These are phyloP conservation scores for Pholiota adiposa DNA, from an alignment of 1,284 basidiomycete species.

Conservation along the genomic window DNA sequence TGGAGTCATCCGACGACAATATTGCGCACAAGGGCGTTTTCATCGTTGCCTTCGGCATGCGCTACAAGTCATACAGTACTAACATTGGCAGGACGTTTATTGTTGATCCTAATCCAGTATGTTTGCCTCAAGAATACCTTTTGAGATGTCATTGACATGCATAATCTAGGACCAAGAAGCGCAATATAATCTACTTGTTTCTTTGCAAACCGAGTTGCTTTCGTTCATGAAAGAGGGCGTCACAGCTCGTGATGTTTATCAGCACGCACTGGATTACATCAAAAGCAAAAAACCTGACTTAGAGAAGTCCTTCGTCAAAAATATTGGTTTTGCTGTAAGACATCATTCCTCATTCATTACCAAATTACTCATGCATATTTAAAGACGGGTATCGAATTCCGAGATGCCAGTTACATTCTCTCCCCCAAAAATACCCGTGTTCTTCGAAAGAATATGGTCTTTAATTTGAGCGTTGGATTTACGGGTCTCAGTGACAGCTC, in stretches of 20 bases:
- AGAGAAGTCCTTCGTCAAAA: slow-evolving; percentile 87
- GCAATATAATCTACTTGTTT: slow-evolving; percentile 80
- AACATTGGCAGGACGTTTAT: slow-evolving; percentile 94
- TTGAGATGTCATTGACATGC: slow-evolving; percentile 4
- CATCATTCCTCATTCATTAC: neutral
- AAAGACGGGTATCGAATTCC: slow-evolving; percentile 93
- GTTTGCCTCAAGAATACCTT: slow-evolving; percentile 21
- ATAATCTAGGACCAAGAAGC: slow-evolving; percentile 80
- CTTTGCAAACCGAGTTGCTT: slow-evolving; percentile 81
- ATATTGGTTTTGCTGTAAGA: slow-evolving; percentile 86
- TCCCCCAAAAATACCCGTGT: slow-evolving; percentile 79
- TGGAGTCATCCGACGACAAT: slow-evolving; percentile 82
- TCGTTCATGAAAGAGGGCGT: slow-evolving; percentile 84
- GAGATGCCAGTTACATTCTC: slow-evolving; percentile 86
- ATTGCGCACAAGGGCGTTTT: slow-evolving; percentile 93
- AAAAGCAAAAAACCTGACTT: slow-evolving; percentile 82
- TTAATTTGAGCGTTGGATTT: slow-evolving; percentile 88
- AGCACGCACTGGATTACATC: slow-evolving; percentile 75
- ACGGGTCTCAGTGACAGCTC: slow-evolving; percentile 78
- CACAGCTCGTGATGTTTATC: slow-evolving; percentile 80
- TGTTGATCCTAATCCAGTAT: slow-evolving; percentile 88
- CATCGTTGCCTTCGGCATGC: slow-evolving; percentile 86
- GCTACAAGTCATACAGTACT: slow-evolving; percentile 93
- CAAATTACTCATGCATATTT: slow-evolving; percentile 16
- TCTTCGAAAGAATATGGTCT: slow-evolving; percentile 83